These are phyloP conservation scores for Picea mariana DNA, from an alignment of 83 land plant species.

Conservation along the genomic window DNA sequence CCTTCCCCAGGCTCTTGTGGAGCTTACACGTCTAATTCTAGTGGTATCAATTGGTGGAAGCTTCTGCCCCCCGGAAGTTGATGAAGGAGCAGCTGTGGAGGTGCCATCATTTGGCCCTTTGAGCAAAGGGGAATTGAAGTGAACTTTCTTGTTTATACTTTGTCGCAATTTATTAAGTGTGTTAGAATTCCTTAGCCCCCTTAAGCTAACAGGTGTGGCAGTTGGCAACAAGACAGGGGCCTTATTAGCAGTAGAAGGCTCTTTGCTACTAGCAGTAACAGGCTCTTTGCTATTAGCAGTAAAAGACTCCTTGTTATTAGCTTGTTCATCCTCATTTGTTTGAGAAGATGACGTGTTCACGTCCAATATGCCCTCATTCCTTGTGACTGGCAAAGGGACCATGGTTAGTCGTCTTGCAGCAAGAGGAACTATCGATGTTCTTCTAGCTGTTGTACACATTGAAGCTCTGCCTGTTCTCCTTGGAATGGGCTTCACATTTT, in stretches of 20 bases:
- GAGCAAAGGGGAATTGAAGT: constrained; percentile 15
- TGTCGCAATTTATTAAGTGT: constrained; percentile 41
- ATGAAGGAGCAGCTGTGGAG: constrained; percentile 22
- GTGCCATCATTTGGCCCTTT: constrained; percentile 23
- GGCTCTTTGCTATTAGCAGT: background rate
- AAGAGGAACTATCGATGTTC: constrained; percentile 17
- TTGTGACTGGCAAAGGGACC: constrained; percentile 42
- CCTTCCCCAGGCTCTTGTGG: constrained; percentile 38
- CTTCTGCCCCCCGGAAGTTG: constrained; percentile 10
- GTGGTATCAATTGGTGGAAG: constrained; percentile 25
- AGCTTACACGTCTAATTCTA: constrained; percentile 41
- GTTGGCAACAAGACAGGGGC: constrained; percentile 10
- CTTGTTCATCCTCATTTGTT: constrained; percentile 14
- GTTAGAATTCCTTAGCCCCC: constrained; percentile 24
- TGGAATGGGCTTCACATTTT: constrained; percentile 20
- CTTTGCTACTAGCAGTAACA: background rate
- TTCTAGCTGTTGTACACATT: constrained; percentile 31
- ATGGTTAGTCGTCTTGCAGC: constrained; percentile 48
- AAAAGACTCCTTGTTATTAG: background rate
- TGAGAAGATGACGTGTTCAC: background rate
- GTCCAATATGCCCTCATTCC: background rate
- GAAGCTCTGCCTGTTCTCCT: constrained; percentile 52
- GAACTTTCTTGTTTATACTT: constrained; percentile 62
- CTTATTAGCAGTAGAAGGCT: constrained; percentile 2
- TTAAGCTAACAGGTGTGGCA: constrained; percentile 28